A percentile compares a stretch with the other conserved stretches of the same genome.
phyloP scores from a whole-genome alignment of 768 basidiomycete genomes.

The Brasilioporus rufonigricans region DNA sequence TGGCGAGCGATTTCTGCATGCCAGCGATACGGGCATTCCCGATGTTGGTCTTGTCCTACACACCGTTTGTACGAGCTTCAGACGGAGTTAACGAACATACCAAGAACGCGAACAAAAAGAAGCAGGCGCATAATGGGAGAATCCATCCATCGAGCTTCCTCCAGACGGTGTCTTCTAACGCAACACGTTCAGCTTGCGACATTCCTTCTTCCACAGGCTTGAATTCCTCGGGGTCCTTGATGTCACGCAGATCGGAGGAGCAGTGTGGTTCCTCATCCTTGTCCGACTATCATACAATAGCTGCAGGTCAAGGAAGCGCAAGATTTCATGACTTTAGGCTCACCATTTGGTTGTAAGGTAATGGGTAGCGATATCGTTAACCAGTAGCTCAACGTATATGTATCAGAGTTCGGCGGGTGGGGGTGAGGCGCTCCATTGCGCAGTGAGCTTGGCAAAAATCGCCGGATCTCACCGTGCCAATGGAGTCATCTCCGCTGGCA shows the following conservation, averaged over 20 bases:
- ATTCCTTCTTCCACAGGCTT: not conserved
- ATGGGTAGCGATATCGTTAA: too few relatives aligned
- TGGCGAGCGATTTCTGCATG: conserved; percentile 47
- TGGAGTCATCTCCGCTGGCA: too few relatives aligned
- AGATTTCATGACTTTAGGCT: too few relatives aligned
- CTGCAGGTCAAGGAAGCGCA: not conserved
- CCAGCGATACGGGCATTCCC: conserved; percentile 63
- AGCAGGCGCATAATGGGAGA: conserved; percentile 47
- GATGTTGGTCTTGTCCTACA: conserved; percentile 44
- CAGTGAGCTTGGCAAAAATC: too few relatives aligned
- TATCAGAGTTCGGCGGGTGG: too few relatives aligned
- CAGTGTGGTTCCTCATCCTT: not conserved
- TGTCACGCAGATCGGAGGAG: not conserved
- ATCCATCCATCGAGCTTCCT: conserved; percentile 43
- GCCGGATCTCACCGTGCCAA: too few relatives aligned
- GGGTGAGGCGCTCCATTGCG: too few relatives aligned
- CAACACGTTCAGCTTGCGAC: not conserved
- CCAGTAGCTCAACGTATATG: too few relatives aligned
- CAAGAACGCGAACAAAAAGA: conserved; percentile 48
- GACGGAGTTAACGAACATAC: conserved; percentile 31
- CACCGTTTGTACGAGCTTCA: not conserved
- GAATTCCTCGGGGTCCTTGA: not conserved
- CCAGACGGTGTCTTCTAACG: not conserved
- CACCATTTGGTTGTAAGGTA: too few relatives aligned
- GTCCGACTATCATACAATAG: not conserved